These are phyloP conservation scores for Alternaria incomplexa DNA, from an alignment of 2,329 filamentous ascomycete species.

Conservation along the genomic window DNA sequence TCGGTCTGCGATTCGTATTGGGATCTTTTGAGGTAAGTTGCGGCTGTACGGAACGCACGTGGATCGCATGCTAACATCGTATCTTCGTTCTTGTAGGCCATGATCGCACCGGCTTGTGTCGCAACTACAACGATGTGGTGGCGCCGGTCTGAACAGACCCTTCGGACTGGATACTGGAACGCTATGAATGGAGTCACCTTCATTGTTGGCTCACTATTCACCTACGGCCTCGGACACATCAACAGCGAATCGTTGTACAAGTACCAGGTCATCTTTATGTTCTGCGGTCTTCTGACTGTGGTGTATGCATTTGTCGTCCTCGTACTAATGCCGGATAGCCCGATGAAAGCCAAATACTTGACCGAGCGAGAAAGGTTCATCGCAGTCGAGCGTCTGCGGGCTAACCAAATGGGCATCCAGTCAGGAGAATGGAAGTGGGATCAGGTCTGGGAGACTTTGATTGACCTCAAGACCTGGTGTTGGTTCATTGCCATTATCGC, in stretches of 20 bases:
- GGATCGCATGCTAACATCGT: slow-evolving; percentile 36
- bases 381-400: slow-evolving; percentile 25
- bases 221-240: slow-evolving; percentile 64
- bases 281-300: slow-evolving; percentile 54
- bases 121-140: slow-evolving; percentile 68
- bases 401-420: slow-evolving; percentile 59
- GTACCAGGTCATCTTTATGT: slow-evolving; percentile 55
- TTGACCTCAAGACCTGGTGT: slow-evolving; percentile 39
- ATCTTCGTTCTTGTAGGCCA: slow-evolving; percentile 47
- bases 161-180: slow-evolving; percentile 63
- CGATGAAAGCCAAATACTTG: slow-evolving; percentile 45
- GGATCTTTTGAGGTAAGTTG: slow-evolving; percentile 42
- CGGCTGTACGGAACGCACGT: neutral
- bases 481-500: slow-evolving; percentile 63
- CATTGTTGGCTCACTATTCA: slow-evolving; percentile 63
- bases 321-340: slow-evolving; percentile 53
- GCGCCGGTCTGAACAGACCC: slow-evolving; percentile 63
- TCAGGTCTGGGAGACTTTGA: slow-evolving; percentile 29
- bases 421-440: slow-evolving; percentile 83
- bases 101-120: slow-evolving; percentile 58
- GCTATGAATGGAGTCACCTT: slow-evolving; percentile 66
- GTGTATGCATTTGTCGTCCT: slow-evolving; percentile 51
- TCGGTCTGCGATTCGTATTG: slow-evolving; percentile 50
- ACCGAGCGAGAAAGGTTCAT: slow-evolving; percentile 24
- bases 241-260: slow-evolving; percentile 51